Conservation (phyloP, 73 alveolate genomes). For the Durusdinium trenchii region DNA sequence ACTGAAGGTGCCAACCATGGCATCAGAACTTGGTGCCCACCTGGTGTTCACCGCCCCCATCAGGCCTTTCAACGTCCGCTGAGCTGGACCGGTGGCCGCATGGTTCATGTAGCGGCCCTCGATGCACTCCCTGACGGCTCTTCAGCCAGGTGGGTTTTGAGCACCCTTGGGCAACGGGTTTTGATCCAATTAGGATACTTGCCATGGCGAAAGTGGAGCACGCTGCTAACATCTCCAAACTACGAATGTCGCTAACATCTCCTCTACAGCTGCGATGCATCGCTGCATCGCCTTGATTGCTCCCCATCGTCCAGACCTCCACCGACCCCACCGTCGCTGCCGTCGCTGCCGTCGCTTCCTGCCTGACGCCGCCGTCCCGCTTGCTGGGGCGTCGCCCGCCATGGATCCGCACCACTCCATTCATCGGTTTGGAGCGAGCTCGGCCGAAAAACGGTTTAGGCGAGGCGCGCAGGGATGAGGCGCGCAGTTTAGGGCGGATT, state of each 20-base stretch:
- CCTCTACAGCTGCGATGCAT: neutral
- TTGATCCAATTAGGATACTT: neutral
- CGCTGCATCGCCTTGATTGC: neutral
- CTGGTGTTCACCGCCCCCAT: neutral
- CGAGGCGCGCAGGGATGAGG: no score
- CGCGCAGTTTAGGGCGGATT: no score
- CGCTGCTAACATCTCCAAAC: neutral
- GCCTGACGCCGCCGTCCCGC: slow-evolving; percentile 65
- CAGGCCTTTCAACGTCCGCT: slow-evolving; percentile 34
- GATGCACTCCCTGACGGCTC: slow-evolving; percentile 66
- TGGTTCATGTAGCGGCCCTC: slow-evolving; percentile 94
- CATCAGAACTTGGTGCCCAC: neutral
- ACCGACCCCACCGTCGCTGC: neutral
- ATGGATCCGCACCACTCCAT: slow-evolving; percentile 47
- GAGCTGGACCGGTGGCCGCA: slow-evolving; percentile 53
- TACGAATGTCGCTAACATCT: neutral
- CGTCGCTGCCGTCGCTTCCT: neutral
- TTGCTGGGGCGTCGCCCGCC: slow-evolving; percentile 47
- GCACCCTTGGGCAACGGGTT: neutral
- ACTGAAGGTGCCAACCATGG: no score
- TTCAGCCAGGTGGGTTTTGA: neutral
- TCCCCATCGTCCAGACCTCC: neutral
- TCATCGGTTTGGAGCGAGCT: neutral
- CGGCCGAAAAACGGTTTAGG: no score
- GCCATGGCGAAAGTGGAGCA: neutral